Conservation (phyloP, 495 filamentous ascomycete genomes). For the Aspergillus sclerotioniger region DNA sequence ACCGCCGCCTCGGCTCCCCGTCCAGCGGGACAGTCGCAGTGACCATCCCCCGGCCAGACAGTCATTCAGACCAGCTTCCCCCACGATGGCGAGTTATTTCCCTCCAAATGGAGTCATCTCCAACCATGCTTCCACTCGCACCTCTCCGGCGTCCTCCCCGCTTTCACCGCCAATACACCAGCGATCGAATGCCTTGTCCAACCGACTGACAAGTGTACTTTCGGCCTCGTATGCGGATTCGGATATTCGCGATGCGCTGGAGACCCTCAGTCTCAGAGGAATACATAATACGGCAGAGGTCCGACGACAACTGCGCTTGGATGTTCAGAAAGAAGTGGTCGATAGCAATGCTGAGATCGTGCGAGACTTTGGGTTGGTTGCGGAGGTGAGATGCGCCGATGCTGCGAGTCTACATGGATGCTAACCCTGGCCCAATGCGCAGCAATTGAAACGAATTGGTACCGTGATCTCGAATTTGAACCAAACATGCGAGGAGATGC, state of each 20-base stretch:
- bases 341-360: slow-evolving; percentile 92
- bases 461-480: slow-evolving; percentile 74
- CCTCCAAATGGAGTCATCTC: slow-evolving; percentile 22
- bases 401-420: neutral
- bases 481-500: slow-evolving; percentile 77
- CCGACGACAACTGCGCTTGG: slow-evolving; percentile 73
- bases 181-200: slow-evolving; percentile 64
- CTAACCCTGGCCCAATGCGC: slow-evolving; percentile 9
- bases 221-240: slow-evolving; percentile 91
- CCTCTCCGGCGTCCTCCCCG: slow-evolving; percentile 31
- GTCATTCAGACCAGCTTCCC: slow-evolving; percentile 3
- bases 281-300: slow-evolving; percentile 76
- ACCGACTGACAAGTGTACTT: slow-evolving; percentile 77
- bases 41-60: neutral
- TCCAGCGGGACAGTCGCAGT: slow-evolving; percentile 9
- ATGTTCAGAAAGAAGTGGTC: slow-evolving; percentile 90
- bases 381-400: slow-evolving; percentile 61
- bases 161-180: slow-evolving; percentile 34
- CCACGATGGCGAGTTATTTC: slow-evolving; percentile 46
- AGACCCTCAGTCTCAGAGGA: slow-evolving; percentile 68
- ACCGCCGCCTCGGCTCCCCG: slow-evolving; percentile 10
- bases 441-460: slow-evolving; percentile 89
- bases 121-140: slow-evolving; percentile 27
- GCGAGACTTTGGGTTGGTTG: slow-evolving; percentile 83
- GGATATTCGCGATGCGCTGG: slow-evolving; percentile 84